Evolutionary conservation across 345 rosid genomes (phyloP).

Genomic region (Eucalyptus sp.): DNA sequence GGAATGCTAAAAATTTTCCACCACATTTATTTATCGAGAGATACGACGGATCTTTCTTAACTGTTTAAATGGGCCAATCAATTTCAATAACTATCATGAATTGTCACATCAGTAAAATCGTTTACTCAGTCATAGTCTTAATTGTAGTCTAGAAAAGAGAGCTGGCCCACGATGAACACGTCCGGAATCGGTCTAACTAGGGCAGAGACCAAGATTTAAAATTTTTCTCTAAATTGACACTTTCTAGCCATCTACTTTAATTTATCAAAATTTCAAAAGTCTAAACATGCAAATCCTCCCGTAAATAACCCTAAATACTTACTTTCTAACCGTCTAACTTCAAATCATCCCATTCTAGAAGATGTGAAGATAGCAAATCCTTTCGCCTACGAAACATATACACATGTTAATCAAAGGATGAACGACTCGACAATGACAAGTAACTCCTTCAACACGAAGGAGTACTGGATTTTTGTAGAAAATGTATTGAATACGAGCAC

Average conservation of each 20-base stretch:
- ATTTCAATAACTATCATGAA: neutral
- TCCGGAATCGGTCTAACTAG: neutral
- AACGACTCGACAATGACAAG: neutral
- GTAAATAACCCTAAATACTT: neutral
- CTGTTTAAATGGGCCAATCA: neutral
- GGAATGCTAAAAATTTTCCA: neutral
- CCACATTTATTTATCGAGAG: neutral
- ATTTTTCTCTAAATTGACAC: neutral
- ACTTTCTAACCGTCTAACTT: neutral
- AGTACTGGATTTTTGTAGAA: neutral
- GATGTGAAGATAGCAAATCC: neutral
- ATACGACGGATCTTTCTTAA: accelerated
- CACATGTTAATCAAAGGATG: neutral
- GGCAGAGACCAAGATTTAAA: neutral
- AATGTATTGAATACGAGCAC: neutral
- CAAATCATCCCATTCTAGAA: neutral
- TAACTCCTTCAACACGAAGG: neutral
- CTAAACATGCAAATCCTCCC: neutral
- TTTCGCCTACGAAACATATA: neutral
- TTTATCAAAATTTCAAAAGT: neutral
- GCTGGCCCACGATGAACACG: neutral
- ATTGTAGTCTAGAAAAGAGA: neutral
- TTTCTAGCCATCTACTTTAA: neutral
- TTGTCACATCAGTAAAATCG: neutral
- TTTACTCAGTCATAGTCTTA: neutral